Conservation (phyloP, 169 alveolate genomes). For the Eimeria zaria region DNA sequence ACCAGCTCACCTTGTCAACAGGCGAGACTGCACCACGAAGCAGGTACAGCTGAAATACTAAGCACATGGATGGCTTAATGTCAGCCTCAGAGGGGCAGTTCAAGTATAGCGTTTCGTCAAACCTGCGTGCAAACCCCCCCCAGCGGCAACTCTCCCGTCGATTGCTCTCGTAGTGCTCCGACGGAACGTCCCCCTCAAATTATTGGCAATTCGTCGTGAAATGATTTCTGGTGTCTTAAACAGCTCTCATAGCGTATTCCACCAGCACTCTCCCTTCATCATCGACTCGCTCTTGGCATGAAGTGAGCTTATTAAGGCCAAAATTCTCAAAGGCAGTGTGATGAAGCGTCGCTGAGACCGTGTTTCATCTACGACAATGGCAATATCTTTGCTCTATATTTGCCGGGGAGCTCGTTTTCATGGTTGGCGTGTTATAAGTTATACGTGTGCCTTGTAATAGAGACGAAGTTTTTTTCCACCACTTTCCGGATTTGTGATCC, state of each 20-base stretch:
- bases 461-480: background rate
- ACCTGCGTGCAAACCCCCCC: slow-evolving; percentile 46
- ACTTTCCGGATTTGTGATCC: background rate
- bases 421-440: background rate
- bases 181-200: background rate
- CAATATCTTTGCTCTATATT: background rate
- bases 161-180: background rate
- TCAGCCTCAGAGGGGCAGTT: slow-evolving; percentile 88
- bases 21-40: slow-evolving; percentile 85
- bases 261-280: background rate
- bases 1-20: slow-evolving; percentile 86
- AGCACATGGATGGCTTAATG: slow-evolving; percentile 89
- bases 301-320: background rate
- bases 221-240: background rate
- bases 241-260: background rate
- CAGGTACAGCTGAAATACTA: slow-evolving; percentile 88
- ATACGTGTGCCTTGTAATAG: background rate
- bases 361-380: background rate
- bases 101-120: slow-evolving; percentile 85
- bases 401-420: background rate
- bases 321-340: background rate
- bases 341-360: background rate
- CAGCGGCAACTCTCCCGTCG: background rate
- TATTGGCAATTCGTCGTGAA: background rate
- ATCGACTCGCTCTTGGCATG: background rate